Base-by-base conservation (phyloP, 768 basidiomycete genomes). In the Glaciozyma martinii region DNA sequence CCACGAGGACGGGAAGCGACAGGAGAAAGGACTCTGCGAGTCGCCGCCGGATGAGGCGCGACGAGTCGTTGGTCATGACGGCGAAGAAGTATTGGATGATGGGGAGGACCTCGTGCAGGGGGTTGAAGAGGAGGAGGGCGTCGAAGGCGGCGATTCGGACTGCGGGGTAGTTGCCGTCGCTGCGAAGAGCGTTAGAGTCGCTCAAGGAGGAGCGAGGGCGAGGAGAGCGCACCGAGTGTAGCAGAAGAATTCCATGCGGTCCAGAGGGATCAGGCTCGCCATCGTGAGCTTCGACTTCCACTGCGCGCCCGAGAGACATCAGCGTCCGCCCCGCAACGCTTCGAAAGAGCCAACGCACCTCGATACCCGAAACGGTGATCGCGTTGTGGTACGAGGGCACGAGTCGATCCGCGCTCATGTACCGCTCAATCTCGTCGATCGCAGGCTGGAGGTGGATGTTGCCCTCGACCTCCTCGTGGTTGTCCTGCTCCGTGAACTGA, bases 311-410 rank as follows among this genome's bases (percentile, higher is more conserved):
- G 56, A 27, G 50, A 56, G 37, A 0, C 56, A 19, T 60, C 32
- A 42, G 65, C 55, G 72, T 65, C 18, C 61, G 62, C 5, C 60
- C 46, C 63, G 76, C 25, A 29, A 65, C 53, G 4, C n/a, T 7
- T 10, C 23, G 44, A 9, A 77, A 94, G 91, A n/a, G 3, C 37
- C 37, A 40, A 13, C 37, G 37, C 37, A 47, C 46, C 83, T 97
- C 90, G 61, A 99, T 79, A 12, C 86, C 86, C 30, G 95, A 90
- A 56, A 88, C 82, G 1, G 95, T 93, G 32, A 98, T 87, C 42
- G 90, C 84, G 74, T 99, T 99, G 71, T 94, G 91, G 56, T 86
- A 85, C 1, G 93, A 94, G 13, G 95, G 91, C 62, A 97, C 92
- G 21, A 98, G 80, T 61, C 92, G 82, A 76, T 99, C 95, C 86